Evolutionary conservation across 192 early-diverging fungal species (phyloP).

Genomic region (Jimgerdemannia flammicorona): DNA sequence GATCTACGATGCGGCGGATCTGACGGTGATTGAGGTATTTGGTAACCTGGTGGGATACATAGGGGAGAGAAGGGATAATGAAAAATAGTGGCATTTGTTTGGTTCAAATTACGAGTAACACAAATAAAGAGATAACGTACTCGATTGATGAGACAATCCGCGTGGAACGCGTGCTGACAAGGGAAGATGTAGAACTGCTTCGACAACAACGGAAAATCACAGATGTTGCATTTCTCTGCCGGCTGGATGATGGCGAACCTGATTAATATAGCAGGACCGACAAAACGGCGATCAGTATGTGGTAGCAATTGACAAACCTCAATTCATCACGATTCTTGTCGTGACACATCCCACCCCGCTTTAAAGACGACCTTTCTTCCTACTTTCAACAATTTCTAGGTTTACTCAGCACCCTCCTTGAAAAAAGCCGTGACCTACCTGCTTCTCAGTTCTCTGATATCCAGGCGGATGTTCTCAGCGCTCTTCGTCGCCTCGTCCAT

Average conservation of each 20-base stretch:
- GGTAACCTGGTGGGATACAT: conserved; percentile 35
- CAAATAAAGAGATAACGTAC: conserved; percentile 29
- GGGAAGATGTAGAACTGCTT: conserved; percentile 94
- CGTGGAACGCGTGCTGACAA: conserved; percentile 93
- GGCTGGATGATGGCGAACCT: conserved; percentile 66
- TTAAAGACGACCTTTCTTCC: too few species aligned
- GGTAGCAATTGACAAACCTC: too few species aligned
- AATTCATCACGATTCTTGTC: too few species aligned
- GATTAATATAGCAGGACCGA: not conserved
- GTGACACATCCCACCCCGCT: too few species aligned
- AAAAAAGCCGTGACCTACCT: conserved; percentile 47
- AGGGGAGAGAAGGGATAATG: not conserved
- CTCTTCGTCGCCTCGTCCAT: conserved; percentile 96
- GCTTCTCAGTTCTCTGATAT: conserved; percentile 83
- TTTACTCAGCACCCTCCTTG: too few species aligned
- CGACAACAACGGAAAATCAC: conserved; percentile 72
- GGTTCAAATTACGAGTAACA: too few species aligned
- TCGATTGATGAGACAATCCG: conserved; percentile 80
- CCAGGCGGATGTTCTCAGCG: conserved; percentile 88
- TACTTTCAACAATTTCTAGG: too few species aligned
- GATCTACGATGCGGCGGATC: conserved; percentile 44
- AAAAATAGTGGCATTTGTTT: not conserved
- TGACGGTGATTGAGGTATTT: conserved; percentile 42
- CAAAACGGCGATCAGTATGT: too few species aligned
- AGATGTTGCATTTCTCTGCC: conserved; percentile 75